phyloP scores from a whole-genome alignment of 2,329 filamentous ascomycete species.

The Colletotrichum liaoningense region DNA sequence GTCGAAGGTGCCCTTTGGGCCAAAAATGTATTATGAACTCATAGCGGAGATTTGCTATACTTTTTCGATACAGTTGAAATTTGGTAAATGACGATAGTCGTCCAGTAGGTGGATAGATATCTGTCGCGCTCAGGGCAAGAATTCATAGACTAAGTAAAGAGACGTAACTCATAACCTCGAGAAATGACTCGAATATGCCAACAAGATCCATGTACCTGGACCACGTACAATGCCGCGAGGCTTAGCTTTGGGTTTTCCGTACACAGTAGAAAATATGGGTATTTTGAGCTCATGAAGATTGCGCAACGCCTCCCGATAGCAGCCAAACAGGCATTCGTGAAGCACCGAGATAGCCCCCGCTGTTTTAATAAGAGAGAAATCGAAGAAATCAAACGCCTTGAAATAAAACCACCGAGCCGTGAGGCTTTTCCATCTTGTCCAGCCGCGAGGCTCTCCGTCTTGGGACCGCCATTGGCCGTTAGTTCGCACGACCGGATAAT shows the following conservation, averaged over 20 bases:
- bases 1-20: not conserved
- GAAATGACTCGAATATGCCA: conserved; percentile 10
- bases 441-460: conserved; percentile 50
- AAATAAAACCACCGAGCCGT: conserved; percentile 45
- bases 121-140: not conserved
- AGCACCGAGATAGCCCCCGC: not conserved
- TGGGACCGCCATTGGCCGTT: conserved; percentile 33
- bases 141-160: not conserved
- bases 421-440: conserved; percentile 50
- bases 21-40: not conserved
- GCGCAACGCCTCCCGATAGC: not conserved
- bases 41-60: not conserved
- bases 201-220: not conserved
- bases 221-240: conserved; percentile 26
- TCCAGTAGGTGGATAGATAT: not conserved
- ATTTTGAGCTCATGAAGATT: conserved; percentile 16
- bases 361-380: not conserved
- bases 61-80: conserved; percentile 3
- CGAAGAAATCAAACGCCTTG: conserved; percentile 23
- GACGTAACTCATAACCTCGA: conserved; percentile 16
- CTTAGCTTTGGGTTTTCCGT: conserved; percentile 8
- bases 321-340: not conserved
- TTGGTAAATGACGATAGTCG: not conserved
- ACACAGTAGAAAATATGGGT: conserved; percentile 20
- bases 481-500: conserved; percentile 11